Percentiles rank a stretch among this genome's conserved stretches.
phyloP scores from a whole-genome alignment of 2,329 filamentous ascomycete species.

The Clarireedia homoeocarpa region DNA sequence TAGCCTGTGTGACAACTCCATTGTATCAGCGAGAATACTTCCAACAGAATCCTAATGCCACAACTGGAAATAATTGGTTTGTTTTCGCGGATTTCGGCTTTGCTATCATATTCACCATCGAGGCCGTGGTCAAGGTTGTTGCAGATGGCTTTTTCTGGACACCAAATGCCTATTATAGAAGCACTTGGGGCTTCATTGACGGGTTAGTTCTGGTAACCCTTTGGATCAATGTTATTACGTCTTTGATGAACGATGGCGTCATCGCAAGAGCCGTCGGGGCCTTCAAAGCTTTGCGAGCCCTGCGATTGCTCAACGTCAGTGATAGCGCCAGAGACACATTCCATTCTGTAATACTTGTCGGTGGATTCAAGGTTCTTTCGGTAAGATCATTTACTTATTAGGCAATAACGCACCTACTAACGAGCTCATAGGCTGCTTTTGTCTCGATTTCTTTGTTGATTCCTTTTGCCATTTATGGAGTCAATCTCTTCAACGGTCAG shows the following conservation, averaged over 20 bases:
- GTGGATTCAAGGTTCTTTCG: conserved; percentile 80
- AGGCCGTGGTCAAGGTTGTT: conserved; percentile 85
- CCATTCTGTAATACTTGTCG: conserved; percentile 89
- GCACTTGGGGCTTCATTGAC: conserved; percentile 95
- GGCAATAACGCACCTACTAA: conserved; percentile 8
- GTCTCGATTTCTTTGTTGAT: conserved; percentile 92
- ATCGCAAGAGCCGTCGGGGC: conserved; percentile 88
- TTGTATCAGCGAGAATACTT: conserved; percentile 90
- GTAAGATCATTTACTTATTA: conserved; percentile 15
- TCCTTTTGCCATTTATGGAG: conserved; percentile 90
- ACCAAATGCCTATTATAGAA: conserved; percentile 92
- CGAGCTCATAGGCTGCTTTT: conserved; percentile 53
- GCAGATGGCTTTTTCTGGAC: conserved; percentile 96
- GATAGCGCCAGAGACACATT: conserved; percentile 94
- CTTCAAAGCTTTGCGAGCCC: conserved; percentile 90
- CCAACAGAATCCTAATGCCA: conserved; percentile 39
- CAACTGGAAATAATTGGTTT: conserved; percentile 76
- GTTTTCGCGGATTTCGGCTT: conserved; percentile 91
- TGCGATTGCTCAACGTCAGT: conserved; percentile 89
- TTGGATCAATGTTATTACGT: conserved; percentile 88
- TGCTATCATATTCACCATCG: conserved; percentile 74
- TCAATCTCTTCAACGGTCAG: conserved; percentile 85
- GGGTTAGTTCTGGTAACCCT: conserved; percentile 84
- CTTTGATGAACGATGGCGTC: conserved; percentile 71
- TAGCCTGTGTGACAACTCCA: conserved; percentile 90